phyloP scores from a whole-genome alignment of 2,329 filamentous ascomycete genomes.

The Tolypocladium album region DNA sequence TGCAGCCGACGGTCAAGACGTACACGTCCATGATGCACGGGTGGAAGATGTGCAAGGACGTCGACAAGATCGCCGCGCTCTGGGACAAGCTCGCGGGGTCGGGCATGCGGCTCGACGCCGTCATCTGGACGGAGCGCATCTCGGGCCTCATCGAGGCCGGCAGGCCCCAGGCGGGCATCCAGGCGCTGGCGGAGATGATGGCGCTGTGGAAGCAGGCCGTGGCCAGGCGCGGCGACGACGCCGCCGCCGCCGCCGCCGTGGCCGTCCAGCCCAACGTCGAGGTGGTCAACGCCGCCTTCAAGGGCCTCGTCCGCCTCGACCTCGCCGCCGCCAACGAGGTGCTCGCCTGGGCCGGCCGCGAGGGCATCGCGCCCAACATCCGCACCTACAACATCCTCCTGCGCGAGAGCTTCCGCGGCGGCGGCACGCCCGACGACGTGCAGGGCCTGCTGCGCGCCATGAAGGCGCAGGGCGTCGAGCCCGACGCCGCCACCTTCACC shows the following conservation, averaged over 20 bases:
- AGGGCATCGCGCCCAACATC: conserved; percentile 45
- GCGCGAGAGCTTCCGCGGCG: conserved; percentile 41
- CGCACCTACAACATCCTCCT: conserved; percentile 62
- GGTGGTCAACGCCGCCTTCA: conserved; percentile 60
- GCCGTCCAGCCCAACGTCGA: conserved; percentile 47
- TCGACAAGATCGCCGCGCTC: conserved; percentile 49
- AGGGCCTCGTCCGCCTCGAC: conserved; percentile 46
- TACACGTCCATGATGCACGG: conserved; percentile 68
- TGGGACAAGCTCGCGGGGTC: conserved; percentile 54
- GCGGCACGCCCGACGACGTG: conserved; percentile 35
- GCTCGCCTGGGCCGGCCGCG: conserved; percentile 46
- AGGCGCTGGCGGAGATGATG: conserved; percentile 56
- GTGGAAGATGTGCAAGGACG: conserved; percentile 49
- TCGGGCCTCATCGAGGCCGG: conserved; percentile 50
- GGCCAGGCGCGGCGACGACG: conserved; percentile 10
- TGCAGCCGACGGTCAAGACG: conserved; percentile 50
- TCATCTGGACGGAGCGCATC: conserved; percentile 62
- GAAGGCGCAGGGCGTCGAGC: conserved; percentile 39
- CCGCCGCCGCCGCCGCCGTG: conserved; percentile 21
- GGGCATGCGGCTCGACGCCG: conserved; percentile 48
- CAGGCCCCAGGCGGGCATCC: conserved; percentile 44
- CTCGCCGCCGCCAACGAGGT: conserved; percentile 39
- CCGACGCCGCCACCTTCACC: conserved; percentile 62
- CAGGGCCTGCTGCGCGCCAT: conserved; percentile 47
- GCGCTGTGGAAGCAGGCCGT: conserved; percentile 40